phyloP scores from a whole-genome alignment of 768 basidiomycete genomes.

The Phanerochaete carnosa region DNA sequence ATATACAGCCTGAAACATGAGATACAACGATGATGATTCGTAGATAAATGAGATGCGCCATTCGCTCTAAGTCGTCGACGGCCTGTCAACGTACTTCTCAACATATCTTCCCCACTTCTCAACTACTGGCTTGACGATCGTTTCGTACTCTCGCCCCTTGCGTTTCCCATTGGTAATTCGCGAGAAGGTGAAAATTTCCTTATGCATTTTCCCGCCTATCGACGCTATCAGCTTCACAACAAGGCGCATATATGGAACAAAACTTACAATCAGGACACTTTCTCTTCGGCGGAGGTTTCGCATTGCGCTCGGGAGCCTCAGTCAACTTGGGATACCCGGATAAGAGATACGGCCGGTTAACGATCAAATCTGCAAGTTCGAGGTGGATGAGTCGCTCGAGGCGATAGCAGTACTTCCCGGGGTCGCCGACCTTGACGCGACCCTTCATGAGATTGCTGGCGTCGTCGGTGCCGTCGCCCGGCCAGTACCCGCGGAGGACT shows the following conservation, averaged over 20 bases:
- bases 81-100: slow-evolving; percentile 21
- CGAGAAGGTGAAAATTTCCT: slow-evolving; percentile 76
- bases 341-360: slow-evolving; percentile 58
- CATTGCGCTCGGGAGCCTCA: slow-evolving; percentile 30
- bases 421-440: slow-evolving; percentile 55
- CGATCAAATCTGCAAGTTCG: slow-evolving; percentile 68
- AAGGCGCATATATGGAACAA: slow-evolving; percentile 22
- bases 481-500: slow-evolving; percentile 73
- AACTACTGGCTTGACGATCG: slow-evolving; percentile 70
- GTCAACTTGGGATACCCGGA: slow-evolving; percentile 38
- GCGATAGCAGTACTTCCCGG: slow-evolving; percentile 67
- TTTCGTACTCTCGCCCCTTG: slow-evolving; percentile 70
- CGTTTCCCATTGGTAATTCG: slow-evolving; percentile 50
- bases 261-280: slow-evolving; percentile 45
- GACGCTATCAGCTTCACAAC: slow-evolving; percentile 3
- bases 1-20: too few relatives aligned
- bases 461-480: slow-evolving; percentile 44
- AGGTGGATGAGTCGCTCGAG: slow-evolving; percentile 78
- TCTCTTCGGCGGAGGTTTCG: not conserved
- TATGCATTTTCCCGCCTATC: slow-evolving; percentile 57
- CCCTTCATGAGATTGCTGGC: slow-evolving; percentile 58
- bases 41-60: not conserved
- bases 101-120: slow-evolving; percentile 75
- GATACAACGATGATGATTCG: too few relatives aligned
- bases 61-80: not conserved